Base-by-base conservation (phyloP, 2,329 filamentous ascomycete species). In the Madurella fahalii region DNA sequence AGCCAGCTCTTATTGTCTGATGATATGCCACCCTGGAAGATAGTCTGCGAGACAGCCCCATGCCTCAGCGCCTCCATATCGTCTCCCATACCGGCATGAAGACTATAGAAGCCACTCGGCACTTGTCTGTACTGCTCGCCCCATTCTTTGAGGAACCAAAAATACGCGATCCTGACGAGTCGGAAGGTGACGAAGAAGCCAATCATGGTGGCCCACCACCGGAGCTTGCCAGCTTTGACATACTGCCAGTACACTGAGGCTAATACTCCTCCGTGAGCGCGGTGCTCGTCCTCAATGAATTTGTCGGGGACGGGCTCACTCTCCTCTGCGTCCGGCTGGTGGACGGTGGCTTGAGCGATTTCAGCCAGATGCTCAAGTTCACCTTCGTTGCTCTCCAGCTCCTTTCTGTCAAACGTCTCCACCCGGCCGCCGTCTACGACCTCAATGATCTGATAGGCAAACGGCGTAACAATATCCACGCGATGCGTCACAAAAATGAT, bases 121-220 rank as follows among this genome's bases (percentile, higher is more conserved):
- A 58, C 49, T 46, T 67, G 69, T 8, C 76, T 73, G 68, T 92
- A 93, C 7, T 84, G 83, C 66, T 95, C 89, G 31, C 89, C 89
- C 90, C 91, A 96, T 25, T 86, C 80, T 67, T 96, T 95, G 51
- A 96, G 77, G 43, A 94, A 92, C 80, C 90, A 93, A 1, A 82
- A 85, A 64, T 90, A 82, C 1, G 78, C 78, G 40, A 95, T 76
- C 39, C 85, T 80, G 16, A 82, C 72, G 12, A 84, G 65, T 7
- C 91, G 84, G 63, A 84, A 89, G 0, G 84, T 40, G 5, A 80
- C 69, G 56, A 92, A 82, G 12, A 85, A 73, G 1, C 82, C 34
- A 2, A 93, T 74, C 2, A 92, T 76, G 1, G 83, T 63, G 2
- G 72, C 68, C 91, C 91, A 96, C 76, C 85, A 90, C 53, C 76